Base-by-base conservation (phyloP, 345 rosid genomes). In the Leavenworthia alabamica region DNA sequence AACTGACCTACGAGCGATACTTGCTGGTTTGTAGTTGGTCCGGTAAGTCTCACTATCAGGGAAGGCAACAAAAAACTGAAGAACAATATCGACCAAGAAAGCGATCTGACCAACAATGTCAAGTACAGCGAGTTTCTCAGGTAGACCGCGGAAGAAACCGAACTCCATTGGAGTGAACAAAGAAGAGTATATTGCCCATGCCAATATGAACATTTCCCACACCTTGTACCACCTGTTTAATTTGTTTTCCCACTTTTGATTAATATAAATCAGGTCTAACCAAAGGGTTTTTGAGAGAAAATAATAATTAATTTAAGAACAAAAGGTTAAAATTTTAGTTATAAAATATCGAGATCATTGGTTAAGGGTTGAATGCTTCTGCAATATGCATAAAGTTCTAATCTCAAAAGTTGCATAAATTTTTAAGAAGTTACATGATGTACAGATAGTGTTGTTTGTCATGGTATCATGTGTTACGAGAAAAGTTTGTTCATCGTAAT, bases 111-210 rank as follows among this genome's bases (percentile, higher is more conserved):
- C 95, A 33, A 60, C 82, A 31, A 89, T 81, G 78, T 89, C 97
- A 29, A 86, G 73, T 29, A 86, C 51, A 55, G 81, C 81, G 52
- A 89, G 88, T 46, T 78, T 79, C 60, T 78, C 65, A 26, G 91
- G 91, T 13, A 89, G 74, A 55, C 95, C 97, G n/a, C 89, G 77
- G 76, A 83, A 89, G 81, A 89, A 89, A 3, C 89, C 97, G 15
- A 89, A 89, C 82, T 89, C 95, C 81, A 89, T 15, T 1, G 97
- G 97, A 39, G 97, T 89, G 64, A 86, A 86, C 80, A 81, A 81
- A 36, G 97, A 89, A 0, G 97, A 89, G 73, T 89, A 86, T 35
- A 86, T 28, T 60, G 95, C 97, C 95, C 95, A 89, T 15, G 86
- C 8, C 67, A 86, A 64, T 66, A 89, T 84, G 66, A 89, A 84